Evolutionary conservation across 257 asterid genomes (phyloP).

Genomic region (Prunella vulgaris): DNA sequence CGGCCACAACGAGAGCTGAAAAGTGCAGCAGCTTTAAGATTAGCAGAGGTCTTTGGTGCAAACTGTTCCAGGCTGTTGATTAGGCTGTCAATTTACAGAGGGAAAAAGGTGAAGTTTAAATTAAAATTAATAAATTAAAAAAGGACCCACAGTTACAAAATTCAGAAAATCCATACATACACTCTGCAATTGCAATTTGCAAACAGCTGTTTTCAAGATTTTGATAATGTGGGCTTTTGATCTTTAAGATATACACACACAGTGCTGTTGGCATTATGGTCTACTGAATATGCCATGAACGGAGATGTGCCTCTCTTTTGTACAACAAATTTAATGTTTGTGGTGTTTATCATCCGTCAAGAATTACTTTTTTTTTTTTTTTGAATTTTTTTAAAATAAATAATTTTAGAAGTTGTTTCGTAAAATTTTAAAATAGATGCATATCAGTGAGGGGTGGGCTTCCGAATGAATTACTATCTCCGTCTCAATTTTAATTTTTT

Average conservation of each 20-base stretch:
- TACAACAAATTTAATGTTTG: neutral
- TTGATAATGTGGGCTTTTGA: conserved; percentile 24
- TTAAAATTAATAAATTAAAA: neutral
- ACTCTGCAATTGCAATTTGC: conserved; percentile 24
- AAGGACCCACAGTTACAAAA: conserved; percentile 44
- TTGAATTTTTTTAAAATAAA: no score
- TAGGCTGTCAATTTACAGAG: conserved; percentile 61
- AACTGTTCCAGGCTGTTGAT: conserved; percentile 68
- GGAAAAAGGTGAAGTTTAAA: conserved; percentile 21
- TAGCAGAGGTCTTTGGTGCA: conserved; percentile 34
- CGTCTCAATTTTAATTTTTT: no score
- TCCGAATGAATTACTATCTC: no score
- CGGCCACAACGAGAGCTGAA: conserved; percentile 27
- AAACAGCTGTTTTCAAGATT: conserved; percentile 44
- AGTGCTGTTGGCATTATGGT: neutral
- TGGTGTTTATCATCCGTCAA: no score
- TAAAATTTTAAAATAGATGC: no score
- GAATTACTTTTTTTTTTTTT: no score
- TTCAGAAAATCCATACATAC: conserved; percentile 12
- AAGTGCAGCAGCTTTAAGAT: conserved; percentile 19
- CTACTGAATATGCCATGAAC: conserved; percentile 29
- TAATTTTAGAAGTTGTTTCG: no score
- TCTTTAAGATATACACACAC: neutral
- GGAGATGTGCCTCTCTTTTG: conserved; percentile 8
- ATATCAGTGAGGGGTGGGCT: no score